phyloP scores from a whole-genome alignment of 2,329 filamentous ascomycete species.

The Lecanicillium sp. region DNA sequence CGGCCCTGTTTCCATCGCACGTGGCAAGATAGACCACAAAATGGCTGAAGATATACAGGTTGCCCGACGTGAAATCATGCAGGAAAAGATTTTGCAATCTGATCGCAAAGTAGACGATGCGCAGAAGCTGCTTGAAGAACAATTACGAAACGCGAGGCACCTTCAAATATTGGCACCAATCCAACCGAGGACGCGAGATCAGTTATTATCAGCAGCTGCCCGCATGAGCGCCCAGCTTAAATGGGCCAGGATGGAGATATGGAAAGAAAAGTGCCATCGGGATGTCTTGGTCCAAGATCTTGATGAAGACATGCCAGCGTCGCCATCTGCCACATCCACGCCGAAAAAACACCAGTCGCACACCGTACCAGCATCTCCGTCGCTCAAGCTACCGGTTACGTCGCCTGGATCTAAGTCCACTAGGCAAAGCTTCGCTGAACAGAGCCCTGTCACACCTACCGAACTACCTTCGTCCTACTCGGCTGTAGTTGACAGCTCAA shows the following conservation, averaged over 20 bases:
- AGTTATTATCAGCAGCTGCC: conserved; percentile 76
- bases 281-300: conserved; percentile 83
- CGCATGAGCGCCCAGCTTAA: conserved; percentile 82
- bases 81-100: conserved; percentile 73
- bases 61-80: conserved; percentile 75
- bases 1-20: conserved; percentile 66
- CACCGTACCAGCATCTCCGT: conserved; percentile 18
- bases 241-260: conserved; percentile 91
- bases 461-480: conserved; percentile 15
- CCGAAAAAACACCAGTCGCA: conserved; percentile 20
- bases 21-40: conserved; percentile 68
- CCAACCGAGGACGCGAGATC: conserved; percentile 80
- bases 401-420: conserved; percentile 21
- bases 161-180: conserved; percentile 84
- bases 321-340: conserved; percentile 10
- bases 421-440: conserved; percentile 16
- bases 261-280: conserved; percentile 82
- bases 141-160: conserved; percentile 84
- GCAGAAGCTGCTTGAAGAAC: conserved; percentile 72
- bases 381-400: conserved; percentile 14
- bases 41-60: conserved; percentile 80
- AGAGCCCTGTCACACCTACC: conserved; percentile 17
- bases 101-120: conserved; percentile 67
- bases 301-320: conserved; percentile 56
- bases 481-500: background rate